Evolutionary conservation across 129 eudicot species (phyloP), one percentile per base, ranked within the genome.

Genomic region (Artemisia annua): DNA sequence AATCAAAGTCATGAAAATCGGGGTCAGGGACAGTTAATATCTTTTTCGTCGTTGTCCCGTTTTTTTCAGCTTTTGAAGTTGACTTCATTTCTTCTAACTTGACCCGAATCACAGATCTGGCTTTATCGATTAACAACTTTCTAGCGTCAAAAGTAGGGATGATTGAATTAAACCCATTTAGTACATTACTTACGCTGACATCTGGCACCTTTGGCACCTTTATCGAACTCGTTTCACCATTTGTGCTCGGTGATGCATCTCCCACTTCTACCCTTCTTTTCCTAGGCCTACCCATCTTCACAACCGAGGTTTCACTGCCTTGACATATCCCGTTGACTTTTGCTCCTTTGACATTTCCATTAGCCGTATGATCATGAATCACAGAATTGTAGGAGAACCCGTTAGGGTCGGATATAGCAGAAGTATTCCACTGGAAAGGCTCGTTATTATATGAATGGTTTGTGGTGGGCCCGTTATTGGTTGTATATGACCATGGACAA

Each of bases 1-100:
- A 71, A 78, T 92, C 98, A 70, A 92, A 92, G 85, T 92, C 95
- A 72, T 92, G 96, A 67, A 92, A 92, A 76, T 92, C 98, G 0
- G 98, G 84, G 76, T 89, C 98, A 6, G 98, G 98, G 26, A 92
- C 98, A 12, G 84, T 80, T 78, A 92, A 84, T 16, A 88, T 6
- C 49, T 32, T 63, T 63, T 63, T 63, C 11, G 2, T 15, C 50
- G 39, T 7, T 4, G 54, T 83, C 64, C 64, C 56, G 74, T 79
- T 84, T 81, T 84, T 78, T 22, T 83, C 87, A 4, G 71, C 82
- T 13, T 74, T 85, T 53, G 86, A 28, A 76, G 88, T 87, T 72
- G 78, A 60, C 82, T 68, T 89, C 83, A 89, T 66, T 77, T 93
- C 97, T 57, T 81, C 91, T 48, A 93, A 78, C 81, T 90, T 87